Base-by-base conservation (phyloP, 176 grass and related monocot genomes). In the Zoysia pacifica region DNA sequence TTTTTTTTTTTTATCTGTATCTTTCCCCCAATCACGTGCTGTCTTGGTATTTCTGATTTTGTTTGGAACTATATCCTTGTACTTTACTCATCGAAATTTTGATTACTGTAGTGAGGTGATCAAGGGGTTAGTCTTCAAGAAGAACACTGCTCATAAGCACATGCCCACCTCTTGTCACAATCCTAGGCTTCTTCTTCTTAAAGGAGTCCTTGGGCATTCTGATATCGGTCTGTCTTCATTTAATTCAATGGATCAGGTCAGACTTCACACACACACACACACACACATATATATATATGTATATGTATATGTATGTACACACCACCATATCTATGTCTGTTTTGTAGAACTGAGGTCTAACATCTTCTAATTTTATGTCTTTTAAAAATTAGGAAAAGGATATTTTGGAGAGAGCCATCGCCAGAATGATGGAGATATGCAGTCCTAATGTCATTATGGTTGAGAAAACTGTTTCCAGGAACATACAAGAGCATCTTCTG, bases 71-170 rank as follows among this genome's bases (percentile, higher is more conserved):
- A 60, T 67, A 51, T 65, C 63, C 61, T 52, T 67, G 51, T 28
- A 28, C 61, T 13, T 77, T 67, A 28, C 19, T 67, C 73, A 19
- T 79, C 51, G n/a, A 46, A 80, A 86, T 64, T 28, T 79, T 65
- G 10, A 75, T 89, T 96, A 75, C 87, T 96, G 83, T 75, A 99
- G 97, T 74, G 86, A 89, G 86, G 90, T 99, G 77, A 93, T 99
- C 72, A 95, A 95, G 35, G 97, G 97, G 63, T 77, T 99, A 79
- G 93, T 89, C 48, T 99, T 95, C 79, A 99, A 99, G 83, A 99
- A 93, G 82, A 95, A 99, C 9, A 78, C 92, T 82, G 92, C 92
- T 79, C 93, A 99, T 79, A 99, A 99, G 88, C 97, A 93, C 76
- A 99, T 96, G 97, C 97, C 84, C 0, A 90, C 78, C 80, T 86